phyloP scores from a whole-genome alignment of 1,284 basidiomycete species.

The Volvariella volvacea region DNA sequence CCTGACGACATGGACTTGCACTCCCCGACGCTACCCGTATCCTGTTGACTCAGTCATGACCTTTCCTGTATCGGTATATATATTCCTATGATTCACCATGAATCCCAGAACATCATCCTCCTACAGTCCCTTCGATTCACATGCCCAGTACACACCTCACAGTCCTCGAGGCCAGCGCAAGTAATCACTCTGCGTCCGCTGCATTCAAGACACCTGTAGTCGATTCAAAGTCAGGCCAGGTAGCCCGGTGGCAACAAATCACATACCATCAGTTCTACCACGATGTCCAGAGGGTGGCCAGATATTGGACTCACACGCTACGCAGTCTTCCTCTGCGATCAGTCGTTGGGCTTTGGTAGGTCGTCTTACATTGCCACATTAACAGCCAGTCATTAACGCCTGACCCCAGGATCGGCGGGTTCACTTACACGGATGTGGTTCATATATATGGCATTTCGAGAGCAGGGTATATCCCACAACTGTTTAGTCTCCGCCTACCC shows the following conservation, averaged over 20 bases:
- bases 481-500: conserved; percentile 66
- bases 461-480: conserved; percentile 66
- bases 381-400: neutral
- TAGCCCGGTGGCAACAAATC: conserved; percentile 26
- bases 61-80: neutral
- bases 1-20: neutral
- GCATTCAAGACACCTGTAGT: conserved; percentile 32
- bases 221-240: conserved; percentile 21
- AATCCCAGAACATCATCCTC: neutral
- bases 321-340: conserved; percentile 35
- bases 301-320: conserved; percentile 41
- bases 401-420: conserved; percentile 52
- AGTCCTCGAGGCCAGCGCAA: conserved; percentile 30
- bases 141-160: conserved; percentile 38
- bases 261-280: conserved; percentile 24
- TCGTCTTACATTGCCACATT: conserved; percentile 7
- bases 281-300: conserved; percentile 24
- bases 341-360: conserved; percentile 63
- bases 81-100: neutral
- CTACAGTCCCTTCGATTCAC: conserved; percentile 8
- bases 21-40: neutral
- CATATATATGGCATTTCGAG: conserved; percentile 66
- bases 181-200: conserved; percentile 22
- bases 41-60: conserved; percentile 1
- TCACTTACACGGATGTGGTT: conserved; percentile 59